Conservation (phyloP, 2,329 filamentous ascomycete species). For the Fusarium protoensiforme region DNA sequence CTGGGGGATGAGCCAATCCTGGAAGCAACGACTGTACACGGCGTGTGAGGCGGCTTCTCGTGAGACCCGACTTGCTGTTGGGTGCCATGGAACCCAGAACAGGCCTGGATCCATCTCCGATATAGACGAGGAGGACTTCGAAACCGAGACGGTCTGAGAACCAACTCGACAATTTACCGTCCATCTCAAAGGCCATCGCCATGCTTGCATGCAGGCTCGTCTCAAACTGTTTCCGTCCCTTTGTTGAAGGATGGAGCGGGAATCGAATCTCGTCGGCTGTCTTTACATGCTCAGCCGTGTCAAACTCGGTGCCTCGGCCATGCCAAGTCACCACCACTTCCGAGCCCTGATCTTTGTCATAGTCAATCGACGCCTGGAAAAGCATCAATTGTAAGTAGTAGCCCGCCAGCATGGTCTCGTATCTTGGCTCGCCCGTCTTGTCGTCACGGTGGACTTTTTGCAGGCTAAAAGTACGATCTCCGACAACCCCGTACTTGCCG, state of each 20-base stretch:
- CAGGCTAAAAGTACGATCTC: conserved; percentile 37
- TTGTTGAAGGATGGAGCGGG: conserved; percentile 15
- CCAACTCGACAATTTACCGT: conserved; percentile 29
- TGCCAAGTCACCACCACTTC: neutral
- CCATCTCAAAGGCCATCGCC: conserved; percentile 37
- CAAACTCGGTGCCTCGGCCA: neutral
- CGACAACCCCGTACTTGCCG: conserved; percentile 27
- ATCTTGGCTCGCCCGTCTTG: neutral
- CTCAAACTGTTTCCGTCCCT: neutral
- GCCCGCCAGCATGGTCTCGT: conserved; percentile 39
- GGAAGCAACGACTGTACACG: conserved; percentile 1
- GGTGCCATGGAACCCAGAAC: conserved; percentile 38
- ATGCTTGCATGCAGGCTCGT: conserved; percentile 29
- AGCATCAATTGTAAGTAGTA: conserved; percentile 34
- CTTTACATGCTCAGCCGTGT: neutral
- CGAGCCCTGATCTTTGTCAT: neutral
- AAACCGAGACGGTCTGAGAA: conserved; percentile 31
- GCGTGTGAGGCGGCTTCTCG: neutral
- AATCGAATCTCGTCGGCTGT: conserved; percentile 12
- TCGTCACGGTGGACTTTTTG: conserved; percentile 28
- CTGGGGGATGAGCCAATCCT: conserved; percentile 7
- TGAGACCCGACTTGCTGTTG: conserved; percentile 32
- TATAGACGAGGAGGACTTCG: conserved; percentile 32
- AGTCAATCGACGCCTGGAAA: conserved; percentile 21
- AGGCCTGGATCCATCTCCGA: conserved; percentile 35